These are phyloP conservation scores for Xanthoceras sorbifolium DNA, from an alignment of 345 rosid species.

Conservation along the genomic window DNA sequence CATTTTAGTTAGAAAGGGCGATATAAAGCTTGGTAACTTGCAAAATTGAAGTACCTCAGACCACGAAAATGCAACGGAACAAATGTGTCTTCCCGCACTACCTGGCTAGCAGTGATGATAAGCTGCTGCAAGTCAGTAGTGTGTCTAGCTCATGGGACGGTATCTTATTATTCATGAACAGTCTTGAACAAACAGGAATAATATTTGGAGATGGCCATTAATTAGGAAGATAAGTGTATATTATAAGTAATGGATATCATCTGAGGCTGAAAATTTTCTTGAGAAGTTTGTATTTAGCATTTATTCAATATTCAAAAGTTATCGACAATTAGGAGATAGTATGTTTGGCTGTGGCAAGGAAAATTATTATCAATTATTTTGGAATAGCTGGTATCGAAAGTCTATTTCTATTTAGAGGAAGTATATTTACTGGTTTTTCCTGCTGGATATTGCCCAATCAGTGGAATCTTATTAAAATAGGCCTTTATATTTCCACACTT, in stretches of 20 bases:
- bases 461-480: not conserved
- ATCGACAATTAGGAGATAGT: not conserved
- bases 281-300: not conserved
- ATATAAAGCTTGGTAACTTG: not conserved
- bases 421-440: not conserved
- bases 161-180: not conserved
- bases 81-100: not conserved
- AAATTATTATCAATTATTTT: not conserved
- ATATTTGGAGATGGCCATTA: not conserved
- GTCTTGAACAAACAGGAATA: not conserved
- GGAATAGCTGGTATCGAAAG: not conserved
- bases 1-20: not conserved
- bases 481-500: not conserved
- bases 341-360: not conserved
- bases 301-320: not conserved
- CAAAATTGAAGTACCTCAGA: not conserved
- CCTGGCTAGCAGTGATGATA: constrained; percentile 3
- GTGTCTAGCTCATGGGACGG: not conserved
- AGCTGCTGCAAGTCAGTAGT: not conserved
- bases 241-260: not conserved
- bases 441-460: not conserved
- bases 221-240: not conserved
- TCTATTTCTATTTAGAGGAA: not conserved
- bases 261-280: not conserved
- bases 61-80: not conserved